Percentiles rank a stretch among this genome's conserved stretches.
Evolutionary conservation across 2,329 filamentous ascomycete species (phyloP).

Genomic region (Chaetothyriales sp.): DNA sequence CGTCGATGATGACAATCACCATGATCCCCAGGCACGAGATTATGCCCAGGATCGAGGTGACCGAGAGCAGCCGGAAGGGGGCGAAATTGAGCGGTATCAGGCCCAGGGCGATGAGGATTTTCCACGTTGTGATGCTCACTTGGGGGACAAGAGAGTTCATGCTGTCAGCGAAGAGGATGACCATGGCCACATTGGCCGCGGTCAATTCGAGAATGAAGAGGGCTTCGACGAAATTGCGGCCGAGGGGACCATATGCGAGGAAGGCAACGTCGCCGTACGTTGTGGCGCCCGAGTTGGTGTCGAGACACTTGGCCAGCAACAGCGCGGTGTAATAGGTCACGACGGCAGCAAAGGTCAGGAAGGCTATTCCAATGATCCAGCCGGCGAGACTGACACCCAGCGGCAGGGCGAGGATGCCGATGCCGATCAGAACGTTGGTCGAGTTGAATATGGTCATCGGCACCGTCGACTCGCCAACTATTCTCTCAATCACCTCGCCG

Average conservation of each 20-base stretch:
- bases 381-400: slow-evolving; percentile 76
- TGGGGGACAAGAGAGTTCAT: slow-evolving; percentile 63
- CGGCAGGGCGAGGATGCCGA: slow-evolving; percentile 77
- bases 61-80: slow-evolving; percentile 67
- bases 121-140: slow-evolving; percentile 59
- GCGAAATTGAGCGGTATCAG: slow-evolving; percentile 72
- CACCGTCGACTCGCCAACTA: slow-evolving; percentile 86
- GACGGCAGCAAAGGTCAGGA: slow-evolving; percentile 57
- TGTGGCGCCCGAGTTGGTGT: slow-evolving; percentile 69
- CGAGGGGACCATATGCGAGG: slow-evolving; percentile 71
- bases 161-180: slow-evolving; percentile 88
- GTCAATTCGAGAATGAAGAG: slow-evolving; percentile 79
- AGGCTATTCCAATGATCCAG: slow-evolving; percentile 67
- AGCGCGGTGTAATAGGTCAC: slow-evolving; percentile 77
- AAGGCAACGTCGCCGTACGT: slow-evolving; percentile 91
- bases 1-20: slow-evolving; percentile 68
- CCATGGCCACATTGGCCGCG: slow-evolving; percentile 73
- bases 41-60: slow-evolving; percentile 87
- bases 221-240: slow-evolving; percentile 65
- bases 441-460: slow-evolving; percentile 95
- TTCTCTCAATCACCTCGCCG: slow-evolving; percentile 65
- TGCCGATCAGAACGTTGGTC: slow-evolving; percentile 80
- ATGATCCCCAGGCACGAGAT: slow-evolving; percentile 78
- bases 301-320: slow-evolving; percentile 73
- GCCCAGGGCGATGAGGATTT: slow-evolving; percentile 63